Percentiles rank a stretch among this genome's conserved stretches.
phyloP scores from a whole-genome alignment of 2,329 filamentous ascomycete species.

The Colletotrichum aenigma region DNA sequence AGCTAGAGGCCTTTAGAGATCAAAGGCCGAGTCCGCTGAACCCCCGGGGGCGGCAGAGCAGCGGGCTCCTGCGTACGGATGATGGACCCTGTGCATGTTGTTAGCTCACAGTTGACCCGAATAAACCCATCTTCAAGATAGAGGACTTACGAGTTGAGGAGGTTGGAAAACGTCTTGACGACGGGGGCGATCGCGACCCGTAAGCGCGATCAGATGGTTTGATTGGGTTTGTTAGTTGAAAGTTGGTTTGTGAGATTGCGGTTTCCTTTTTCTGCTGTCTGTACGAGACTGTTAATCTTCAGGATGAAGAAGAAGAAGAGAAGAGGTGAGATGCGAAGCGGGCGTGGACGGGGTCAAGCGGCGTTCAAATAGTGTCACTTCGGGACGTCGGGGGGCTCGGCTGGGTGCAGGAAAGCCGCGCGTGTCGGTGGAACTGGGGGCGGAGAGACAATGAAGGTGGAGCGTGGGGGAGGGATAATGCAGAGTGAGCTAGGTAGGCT shows the following conservation, averaged over 20 bases:
- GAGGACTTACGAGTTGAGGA: slow-evolving; percentile 87
- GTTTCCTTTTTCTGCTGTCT: background rate
- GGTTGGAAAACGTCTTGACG: slow-evolving; percentile 98
- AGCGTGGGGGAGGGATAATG: background rate
- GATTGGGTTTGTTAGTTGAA: background rate
- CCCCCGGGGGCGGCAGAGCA: slow-evolving; percentile 88
- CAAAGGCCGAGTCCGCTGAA: slow-evolving; percentile 69
- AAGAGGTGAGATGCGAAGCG: background rate
- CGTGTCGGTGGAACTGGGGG: background rate
- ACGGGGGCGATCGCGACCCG: slow-evolving; percentile 62
- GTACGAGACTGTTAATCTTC: background rate
- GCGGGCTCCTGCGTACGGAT: slow-evolving; percentile 96
- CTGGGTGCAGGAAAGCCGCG: background rate
- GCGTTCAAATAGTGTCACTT: slow-evolving; percentile 5
- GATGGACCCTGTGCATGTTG: slow-evolving; percentile 71
- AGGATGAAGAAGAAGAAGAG: background rate
- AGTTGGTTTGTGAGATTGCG: background rate
- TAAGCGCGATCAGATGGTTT: slow-evolving; percentile 55
- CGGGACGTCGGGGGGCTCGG: background rate
- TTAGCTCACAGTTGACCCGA: background rate
- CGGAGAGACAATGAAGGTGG: background rate
- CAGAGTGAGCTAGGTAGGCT: background rate
- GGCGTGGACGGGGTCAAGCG: background rate
- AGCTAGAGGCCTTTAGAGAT: slow-evolving; percentile 34
- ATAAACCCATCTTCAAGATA: background rate